Base-by-base conservation (phyloP, 2,329 filamentous ascomycete species). In the Trichophyton schoenleinii region DNA sequence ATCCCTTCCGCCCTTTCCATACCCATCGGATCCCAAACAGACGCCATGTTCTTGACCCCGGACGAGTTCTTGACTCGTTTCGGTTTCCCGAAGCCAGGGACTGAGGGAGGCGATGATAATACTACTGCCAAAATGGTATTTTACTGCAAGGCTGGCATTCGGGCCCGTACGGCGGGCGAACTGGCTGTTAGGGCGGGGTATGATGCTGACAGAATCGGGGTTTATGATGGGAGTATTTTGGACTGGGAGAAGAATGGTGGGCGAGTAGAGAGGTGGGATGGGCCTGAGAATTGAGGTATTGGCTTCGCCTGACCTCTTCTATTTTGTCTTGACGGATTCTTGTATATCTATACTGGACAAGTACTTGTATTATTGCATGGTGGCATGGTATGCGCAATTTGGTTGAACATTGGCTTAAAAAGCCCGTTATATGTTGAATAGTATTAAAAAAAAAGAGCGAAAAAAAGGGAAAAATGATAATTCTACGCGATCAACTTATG, bases 121-220 rank as follows among this genome's bases (percentile, higher is more conserved):
- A 60, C 38, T n/a, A 62, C 63, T 11, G 68, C 72, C 57, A 73
- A 78, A 63, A 68, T 96, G 13, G 80, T 97, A 3, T 94, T 97
- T 69, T 97, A 96, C 74, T 99, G 94, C 77, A 95, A 90, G 77
- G 86, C 91, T 0, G 94, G 94, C 1, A 89, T 97, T 65, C 80
- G 94, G 70, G 90, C 89, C 67, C 79, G 80, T 53, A 83, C 88
- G 0, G 91, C 91, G 5, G 91, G 91, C 5, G 80, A 82, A 65
- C 74, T 96, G 72, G 94, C 94, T 34, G 78, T 79, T 67, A 81
- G 88, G 70, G 87, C 85, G 1, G 92, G 92, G 8, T 97, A 88
- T 80, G 74, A 76, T 57, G 82, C 80, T 6, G 83, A 88, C 0
- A 83, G 83, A 62, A 64, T 80, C 15, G 76, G 75, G 13, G 77